Conservation (phyloP, 768 basidiomycete genomes). For the Lactarius deliciosus region DNA sequence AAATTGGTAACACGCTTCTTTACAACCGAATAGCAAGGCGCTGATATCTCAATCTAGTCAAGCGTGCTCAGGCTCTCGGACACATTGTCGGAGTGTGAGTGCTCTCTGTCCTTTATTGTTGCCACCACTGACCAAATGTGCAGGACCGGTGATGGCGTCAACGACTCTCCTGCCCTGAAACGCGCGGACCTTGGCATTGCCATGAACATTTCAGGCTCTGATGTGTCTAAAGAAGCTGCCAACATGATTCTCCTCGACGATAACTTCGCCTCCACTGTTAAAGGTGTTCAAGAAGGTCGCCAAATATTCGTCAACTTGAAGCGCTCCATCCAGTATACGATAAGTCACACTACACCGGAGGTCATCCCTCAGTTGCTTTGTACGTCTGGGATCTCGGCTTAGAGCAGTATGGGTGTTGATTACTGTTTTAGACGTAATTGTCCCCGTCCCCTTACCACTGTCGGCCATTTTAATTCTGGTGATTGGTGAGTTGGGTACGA, state of each 20-base stretch:
- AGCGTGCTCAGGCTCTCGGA: constrained; percentile 67
- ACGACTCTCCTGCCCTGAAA: constrained; percentile 69
- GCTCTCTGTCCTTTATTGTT: constrained; percentile 1
- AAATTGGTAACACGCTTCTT: constrained; percentile 49
- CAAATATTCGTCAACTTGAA: constrained; percentile 71
- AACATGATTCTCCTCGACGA: constrained; percentile 74
- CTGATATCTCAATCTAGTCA: constrained; percentile 44
- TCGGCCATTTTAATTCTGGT: constrained; percentile 70
- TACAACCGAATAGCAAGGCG: background rate
- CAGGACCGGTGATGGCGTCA: constrained; percentile 71
- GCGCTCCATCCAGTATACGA: constrained; percentile 68
- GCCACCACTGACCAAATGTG: constrained; percentile 5
- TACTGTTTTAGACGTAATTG: constrained; percentile 52
- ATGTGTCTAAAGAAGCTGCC: constrained; percentile 72
- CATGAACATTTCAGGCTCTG: constrained; percentile 74
- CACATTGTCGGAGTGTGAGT: constrained; percentile 72
- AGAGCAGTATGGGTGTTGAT: background rate
- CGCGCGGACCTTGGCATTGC: constrained; percentile 73
- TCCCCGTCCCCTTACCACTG: constrained; percentile 64
- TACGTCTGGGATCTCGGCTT: constrained; percentile 31
- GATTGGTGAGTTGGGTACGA: constrained; percentile 47
- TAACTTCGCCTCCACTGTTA: constrained; percentile 71
- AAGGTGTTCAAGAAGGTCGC: constrained; percentile 68
- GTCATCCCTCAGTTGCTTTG: constrained; percentile 69
- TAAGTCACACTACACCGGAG: constrained; percentile 67